phyloP scores from a whole-genome alignment of 306 rosid genomes.

The Dryas alaskensis region DNA sequence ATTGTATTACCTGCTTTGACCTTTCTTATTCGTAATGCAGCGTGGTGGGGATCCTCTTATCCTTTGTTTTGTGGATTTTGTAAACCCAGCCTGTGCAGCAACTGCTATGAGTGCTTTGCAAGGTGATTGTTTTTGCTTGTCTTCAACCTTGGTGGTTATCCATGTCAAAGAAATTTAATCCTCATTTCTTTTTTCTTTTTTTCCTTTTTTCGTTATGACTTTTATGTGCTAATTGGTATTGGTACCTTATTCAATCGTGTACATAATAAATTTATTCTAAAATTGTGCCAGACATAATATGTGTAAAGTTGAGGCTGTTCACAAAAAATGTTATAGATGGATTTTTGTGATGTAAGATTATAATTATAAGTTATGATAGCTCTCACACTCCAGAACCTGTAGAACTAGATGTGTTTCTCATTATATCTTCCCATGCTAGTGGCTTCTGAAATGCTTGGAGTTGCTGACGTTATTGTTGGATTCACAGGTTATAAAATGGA shows the following conservation, averaged over 20 bases:
- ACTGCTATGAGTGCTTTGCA: slow-evolving; percentile 92
- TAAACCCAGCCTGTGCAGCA: slow-evolving; percentile 82
- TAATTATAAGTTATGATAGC: background rate
- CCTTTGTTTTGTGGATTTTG: slow-evolving; percentile 89
- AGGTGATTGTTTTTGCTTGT: slow-evolving; percentile 44
- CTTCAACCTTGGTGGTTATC: slow-evolving; percentile 13
- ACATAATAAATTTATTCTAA: background rate
- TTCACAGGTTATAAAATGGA: slow-evolving; percentile 73
- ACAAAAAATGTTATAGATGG: background rate
- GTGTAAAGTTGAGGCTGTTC: background rate
- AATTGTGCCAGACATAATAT: background rate
- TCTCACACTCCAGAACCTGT: background rate
- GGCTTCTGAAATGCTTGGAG: background rate
- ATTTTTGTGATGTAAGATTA: background rate
- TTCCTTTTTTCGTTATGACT: background rate
- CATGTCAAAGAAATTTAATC: slow-evolving; percentile 5
- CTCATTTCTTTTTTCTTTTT: slow-evolving; percentile 9
- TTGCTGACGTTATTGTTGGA: slow-evolving; percentile 38
- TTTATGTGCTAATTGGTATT: background rate
- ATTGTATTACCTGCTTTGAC: background rate
- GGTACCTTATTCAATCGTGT: background rate
- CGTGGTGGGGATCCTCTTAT: slow-evolving; percentile 90
- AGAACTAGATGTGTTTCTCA: slow-evolving; percentile 3
- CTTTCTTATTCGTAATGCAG: slow-evolving; percentile 44
- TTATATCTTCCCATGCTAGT: background rate